Base-by-base conservation (phyloP, 2,329 filamentous ascomycete genomes). In the Macrophomina phaseolina region DNA sequence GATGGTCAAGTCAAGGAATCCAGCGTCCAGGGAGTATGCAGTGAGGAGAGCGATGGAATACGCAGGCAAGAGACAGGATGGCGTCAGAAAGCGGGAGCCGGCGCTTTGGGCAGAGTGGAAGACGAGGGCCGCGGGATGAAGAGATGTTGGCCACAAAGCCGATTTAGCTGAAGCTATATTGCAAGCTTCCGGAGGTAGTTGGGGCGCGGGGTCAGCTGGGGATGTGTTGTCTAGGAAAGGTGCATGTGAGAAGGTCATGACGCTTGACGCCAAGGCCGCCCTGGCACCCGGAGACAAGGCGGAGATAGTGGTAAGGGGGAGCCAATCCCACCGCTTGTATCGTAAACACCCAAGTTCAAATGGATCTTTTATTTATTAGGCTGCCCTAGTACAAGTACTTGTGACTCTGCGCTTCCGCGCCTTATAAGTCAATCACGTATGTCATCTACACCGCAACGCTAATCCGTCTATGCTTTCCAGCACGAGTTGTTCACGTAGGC, bases 401-500 rank as follows among this genome's bases (percentile, higher is more conserved):
- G 23, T 23, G 23, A 23, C 23, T 23, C 23, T 23, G 23, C 23
- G 23, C 23, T 23, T 23, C 23, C 2, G 23, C 23, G 23, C 23
- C 23, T 23, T 2, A 23, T 23, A 23, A 23, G 23, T 23, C 23
- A 23, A 23, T 23, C 11, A 11, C 40, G 34, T 14, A 30, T 12
- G 9, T 18, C 40, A 18, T 60, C 14, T 34, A 48, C 28, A 60
- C 30, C 40, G n/a, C 23, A 62, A 62, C 58, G 58, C 58, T 45
- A 34, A 30, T n/a, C 58, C 45, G 5, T 62, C 30, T 49, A 62
- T 49, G 28, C 12, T n/a, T 28, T n/a, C 2, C 3, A 14, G 9
- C 45, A 11, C n/a, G 23, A 23, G 23, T n/a, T 36, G n/a, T 40
- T 42, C 49, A 65, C 30, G 11, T 30, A n/a, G 81, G 79, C 52